Base-by-base conservation (phyloP, 768 basidiomycete species). In the Russula ochroleuca region DNA sequence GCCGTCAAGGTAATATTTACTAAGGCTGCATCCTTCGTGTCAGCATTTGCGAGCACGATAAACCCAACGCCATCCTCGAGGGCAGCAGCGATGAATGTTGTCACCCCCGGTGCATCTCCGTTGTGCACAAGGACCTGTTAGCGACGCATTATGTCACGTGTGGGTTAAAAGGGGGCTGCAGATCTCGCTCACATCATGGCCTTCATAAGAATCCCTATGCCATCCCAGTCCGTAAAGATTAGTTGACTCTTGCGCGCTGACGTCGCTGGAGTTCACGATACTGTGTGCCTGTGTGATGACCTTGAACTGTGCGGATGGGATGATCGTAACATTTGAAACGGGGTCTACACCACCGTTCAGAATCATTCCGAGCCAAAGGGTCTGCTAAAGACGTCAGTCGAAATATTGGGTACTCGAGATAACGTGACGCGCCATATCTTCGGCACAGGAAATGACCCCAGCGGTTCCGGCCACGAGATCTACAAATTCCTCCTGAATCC, bases 181-280 rank as follows among this genome's bases (percentile, higher is more conserved):
- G 50, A 19, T 35, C 50, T 28, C 33, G 49, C 71, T 45, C 63
- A 81, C 79, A 35, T 80, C 76, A 53, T 80, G 76, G 0, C 78
- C 80, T 28, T 2, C 0, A 69, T 76, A 77, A 0, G 79, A 74
- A 6, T 21, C 48, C 6, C 76, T 72, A 31, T 11, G 11, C 81
- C 80, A 81, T 3, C 81, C 80, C 68, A 79, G 65, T 3, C 78
- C 79, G 64, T 81, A 82, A 9, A 73, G 75, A 2, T 31, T n/a
- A 43, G 77, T 66, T 2, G 58, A 59, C 11, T 23, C 15, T 2
- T 67, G 28, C 0, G 7, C 47, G 10, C n/a, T 10, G 0, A 69
- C 60, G 15, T 67, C 28, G 28, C 28, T 66, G 5, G 14, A 13
- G n/a, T 57, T 49, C 15, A 62, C 8, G 43, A 80, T 61, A 0